Evolutionary conservation across 257 asterid genomes (phyloP), one percentile per base, ranked within the genome.

Genomic region (Lithospermum erythrorhizon): DNA sequence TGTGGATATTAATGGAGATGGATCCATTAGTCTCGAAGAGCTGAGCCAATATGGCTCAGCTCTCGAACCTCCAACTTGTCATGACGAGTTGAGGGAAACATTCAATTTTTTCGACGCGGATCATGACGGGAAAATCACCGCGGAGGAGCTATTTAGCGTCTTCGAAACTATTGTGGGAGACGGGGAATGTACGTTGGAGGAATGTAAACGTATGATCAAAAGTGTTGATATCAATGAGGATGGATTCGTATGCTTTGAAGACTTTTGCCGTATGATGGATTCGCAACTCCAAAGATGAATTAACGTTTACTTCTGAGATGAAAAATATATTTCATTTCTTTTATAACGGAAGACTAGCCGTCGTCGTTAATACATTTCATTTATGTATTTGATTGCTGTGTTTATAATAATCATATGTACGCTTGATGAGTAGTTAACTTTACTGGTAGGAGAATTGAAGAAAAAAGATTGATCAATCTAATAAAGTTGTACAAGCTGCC

Each of bases 191-290:
- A 75, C 97, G 79, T 74, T 90, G 64, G 97, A 87, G 70, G 96
- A 90, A 52, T 87, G 97, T 83, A 76, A 78, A 78, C 84, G 86
- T 62, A 90, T 90, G 97, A 90, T 90, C 61, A 60, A 64, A n/a
- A 82, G 89, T 1, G 97, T 85, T 8, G 89, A 84, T 58, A 76
- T 70, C n/a, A 87, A 79, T 13, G 87, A 90, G 10, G 96, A 83
- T 29, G 96, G 96, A 16, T 84, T 87, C 77, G 97, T 90, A 11
- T 85, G 96, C 81, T 84, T 83, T 70, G 93, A 82, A 63, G 97
- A 89, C 76, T 89, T 89, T 37, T 47, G 79, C 14, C 85, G 72
- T 63, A 84, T 89, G 97, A 89, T 89, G 97, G 91, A 74, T 21
- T 81, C 53, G 61, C 83, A 74, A 67, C 16, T 55, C 9, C 6